These are phyloP conservation scores for Phytopythium sindhum DNA, from an alignment of 352 stramenopile species.

Conservation along the genomic window DNA sequence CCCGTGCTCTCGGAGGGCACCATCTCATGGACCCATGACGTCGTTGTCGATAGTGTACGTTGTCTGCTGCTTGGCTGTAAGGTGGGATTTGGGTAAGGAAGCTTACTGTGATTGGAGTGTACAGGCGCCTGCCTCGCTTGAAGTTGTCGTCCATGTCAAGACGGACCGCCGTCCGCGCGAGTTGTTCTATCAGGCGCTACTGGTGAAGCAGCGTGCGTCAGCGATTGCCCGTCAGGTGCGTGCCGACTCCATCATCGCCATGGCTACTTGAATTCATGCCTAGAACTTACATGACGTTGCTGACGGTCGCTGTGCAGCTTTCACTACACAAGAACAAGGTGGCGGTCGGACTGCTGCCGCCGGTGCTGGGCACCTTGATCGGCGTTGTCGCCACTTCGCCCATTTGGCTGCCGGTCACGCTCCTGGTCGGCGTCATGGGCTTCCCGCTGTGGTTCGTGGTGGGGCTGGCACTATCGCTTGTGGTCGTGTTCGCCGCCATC, in stretches of 20 bases:
- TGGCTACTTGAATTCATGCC: neutral
- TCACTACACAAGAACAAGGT: constrained; percentile 59
- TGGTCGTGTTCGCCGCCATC: constrained; percentile 44
- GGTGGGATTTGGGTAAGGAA: neutral
- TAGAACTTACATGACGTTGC: neutral
- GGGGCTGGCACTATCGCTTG: constrained; percentile 32
- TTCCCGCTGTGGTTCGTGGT: constrained; percentile 63
- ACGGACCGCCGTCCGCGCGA: constrained; percentile 45
- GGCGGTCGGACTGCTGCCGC: constrained; percentile 41
- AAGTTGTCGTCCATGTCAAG: constrained; percentile 32
- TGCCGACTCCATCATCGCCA: neutral
- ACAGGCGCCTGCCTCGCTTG: constrained; percentile 5
- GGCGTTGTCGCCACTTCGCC: constrained; percentile 45
- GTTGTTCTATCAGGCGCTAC: constrained; percentile 33
- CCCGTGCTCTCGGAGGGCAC: constrained; percentile 41
- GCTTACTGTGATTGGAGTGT: neutral
- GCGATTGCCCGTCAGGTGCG: constrained; percentile 39
- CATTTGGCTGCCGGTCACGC: constrained; percentile 52
- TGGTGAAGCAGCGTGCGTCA: constrained; percentile 32
- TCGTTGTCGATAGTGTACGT: constrained; percentile 30
- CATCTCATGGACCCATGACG: constrained; percentile 35
- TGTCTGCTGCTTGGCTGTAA: neutral
- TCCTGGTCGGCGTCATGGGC: constrained; percentile 52
- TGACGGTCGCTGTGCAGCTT: constrained; percentile 23
- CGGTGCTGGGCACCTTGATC: constrained; percentile 36